Percentiles rank a stretch among this genome's conserved stretches.
Evolutionary conservation across 1,284 basidiomycete species (phyloP).

Genomic region (Ustilago sp.): DNA sequence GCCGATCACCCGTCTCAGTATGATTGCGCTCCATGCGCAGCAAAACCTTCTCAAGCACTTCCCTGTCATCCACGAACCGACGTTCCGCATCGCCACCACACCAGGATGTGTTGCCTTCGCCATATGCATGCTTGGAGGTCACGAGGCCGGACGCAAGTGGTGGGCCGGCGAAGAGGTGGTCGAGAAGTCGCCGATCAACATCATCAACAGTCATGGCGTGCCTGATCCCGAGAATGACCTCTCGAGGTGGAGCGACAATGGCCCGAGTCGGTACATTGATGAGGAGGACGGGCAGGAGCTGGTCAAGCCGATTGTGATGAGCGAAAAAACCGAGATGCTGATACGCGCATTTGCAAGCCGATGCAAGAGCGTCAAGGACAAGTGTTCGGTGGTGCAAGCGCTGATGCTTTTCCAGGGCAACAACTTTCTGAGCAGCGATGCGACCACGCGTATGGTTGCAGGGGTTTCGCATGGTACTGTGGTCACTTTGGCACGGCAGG

Average conservation of each 20-base stretch:
- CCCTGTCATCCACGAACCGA: constrained; percentile 61
- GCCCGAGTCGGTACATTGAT: constrained; percentile 37
- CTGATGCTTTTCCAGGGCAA: constrained; percentile 59
- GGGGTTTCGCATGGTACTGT: constrained; percentile 54
- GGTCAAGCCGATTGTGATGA: constrained; percentile 63
- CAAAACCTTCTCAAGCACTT: constrained; percentile 64
- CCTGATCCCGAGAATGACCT: constrained; percentile 9
- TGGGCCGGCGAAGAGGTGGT: constrained; percentile 64
- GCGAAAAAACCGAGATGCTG: constrained; percentile 61
- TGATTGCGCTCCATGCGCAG: constrained; percentile 60
- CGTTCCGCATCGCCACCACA: constrained; percentile 60
- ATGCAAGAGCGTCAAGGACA: constrained; percentile 55
- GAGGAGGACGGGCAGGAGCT: constrained; percentile 62
- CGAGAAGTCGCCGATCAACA: constrained; percentile 38
- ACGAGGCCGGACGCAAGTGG: constrained; percentile 60
- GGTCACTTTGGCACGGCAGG: constrained; percentile 54
- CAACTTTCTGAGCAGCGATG: constrained; percentile 57
- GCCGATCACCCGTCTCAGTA: constrained; percentile 55
- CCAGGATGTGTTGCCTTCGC: constrained; percentile 61
- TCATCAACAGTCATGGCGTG: constrained; percentile 33
- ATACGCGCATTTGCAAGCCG: constrained; percentile 53
- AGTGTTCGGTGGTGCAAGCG: constrained; percentile 59
- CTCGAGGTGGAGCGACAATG: constrained; percentile 19
- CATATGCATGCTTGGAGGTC: constrained; percentile 59
- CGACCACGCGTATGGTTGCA: constrained; percentile 43